Base-by-base conservation (phyloP, 306 rosid species). In the Phaseolus lunatus region DNA sequence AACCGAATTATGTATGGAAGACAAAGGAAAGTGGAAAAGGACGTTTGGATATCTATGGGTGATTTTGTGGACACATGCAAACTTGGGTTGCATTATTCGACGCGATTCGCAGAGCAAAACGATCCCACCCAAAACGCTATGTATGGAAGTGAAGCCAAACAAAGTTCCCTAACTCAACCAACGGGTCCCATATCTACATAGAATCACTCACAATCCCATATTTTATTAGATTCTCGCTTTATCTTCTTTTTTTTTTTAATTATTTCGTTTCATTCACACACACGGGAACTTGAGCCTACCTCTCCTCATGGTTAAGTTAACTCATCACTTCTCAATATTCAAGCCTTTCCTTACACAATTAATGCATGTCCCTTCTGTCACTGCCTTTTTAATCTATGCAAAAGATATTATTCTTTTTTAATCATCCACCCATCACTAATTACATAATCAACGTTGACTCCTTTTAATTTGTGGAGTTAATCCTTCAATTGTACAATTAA, bases 11-110 rank as follows among this genome's bases (percentile, higher is more conserved):
- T 49, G 54, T n/a, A 18, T 5, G 57, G 45, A 63, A 43, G 50
- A 83, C 84, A 91, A 70, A 72, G 66, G 48, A 71, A 83, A 80
- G 89, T 76, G 88, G 90, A 80, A 81, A 20, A 86, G 73, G 86
- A 88, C 82, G 29, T 31, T 63, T 80, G 71, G 88, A 82, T 70
- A 89, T 89, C 85, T 75, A 84, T 54, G 3, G 86, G 88, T 85
- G 89, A 90, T 89, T 90, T 85, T 84, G 82, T 2, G 68, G 77
- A 89, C 98, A 90, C 94, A 85, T 93, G 94, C 88, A 83, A 80
- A 76, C 81, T 16, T 85, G 85, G 11, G 11, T 8, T 37, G 11
- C 43, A 37, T 37, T 37, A 79, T 89, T 76, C 82, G 81, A 75
- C 82, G 87, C 84, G 90, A 87, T 87, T 84, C 79, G 80, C 84